phyloP scores from a whole-genome alignment of 2,329 filamentous ascomycete species.

The Lojkania enalia region DNA sequence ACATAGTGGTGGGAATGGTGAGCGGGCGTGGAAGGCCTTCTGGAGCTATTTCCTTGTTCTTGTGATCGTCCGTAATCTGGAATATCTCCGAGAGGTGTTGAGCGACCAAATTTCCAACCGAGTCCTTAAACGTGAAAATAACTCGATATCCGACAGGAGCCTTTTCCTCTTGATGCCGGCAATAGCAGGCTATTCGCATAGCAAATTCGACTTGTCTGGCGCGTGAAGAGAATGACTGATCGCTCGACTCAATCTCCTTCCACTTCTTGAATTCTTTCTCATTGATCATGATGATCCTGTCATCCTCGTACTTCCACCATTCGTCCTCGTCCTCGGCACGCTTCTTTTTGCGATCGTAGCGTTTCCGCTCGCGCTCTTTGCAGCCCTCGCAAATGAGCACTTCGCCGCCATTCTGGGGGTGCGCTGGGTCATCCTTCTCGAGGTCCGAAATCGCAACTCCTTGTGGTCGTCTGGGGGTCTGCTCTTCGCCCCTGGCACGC shows the following conservation, averaged over 20 bases:
- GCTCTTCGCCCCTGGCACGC: constrained; percentile 54
- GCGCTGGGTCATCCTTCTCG: constrained; percentile 66
- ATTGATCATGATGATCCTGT: constrained; percentile 48
- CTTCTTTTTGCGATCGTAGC: constrained; percentile 91
- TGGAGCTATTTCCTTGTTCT: constrained; percentile 56
- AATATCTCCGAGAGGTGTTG: constrained; percentile 79
- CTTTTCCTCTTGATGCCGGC: constrained; percentile 92
- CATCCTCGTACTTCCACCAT: constrained; percentile 61
- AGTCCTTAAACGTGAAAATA: constrained; percentile 92
- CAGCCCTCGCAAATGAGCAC: constrained; percentile 92
- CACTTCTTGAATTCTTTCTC: constrained; percentile 43
- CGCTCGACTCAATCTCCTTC: constrained; percentile 29
- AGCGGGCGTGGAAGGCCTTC: constrained; percentile 26
- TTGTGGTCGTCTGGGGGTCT: constrained; percentile 41
- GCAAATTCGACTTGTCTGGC: constrained; percentile 80
- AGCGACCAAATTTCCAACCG: constrained; percentile 72
- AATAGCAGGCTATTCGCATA: constrained; percentile 97
- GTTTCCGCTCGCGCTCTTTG: constrained; percentile 86
- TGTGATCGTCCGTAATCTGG: constrained; percentile 98
- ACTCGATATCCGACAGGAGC: constrained; percentile 74
- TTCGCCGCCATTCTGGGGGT: constrained; percentile 85
- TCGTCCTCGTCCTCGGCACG: constrained; percentile 89
- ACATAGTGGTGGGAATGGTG: constrained; percentile 19
- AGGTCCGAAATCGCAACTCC: constrained; percentile 48
- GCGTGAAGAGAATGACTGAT: constrained; percentile 21